These are phyloP conservation scores for Candida coquimbonensis DNA, from an alignment of 805 yeast genomes.

Conservation along the genomic window DNA sequence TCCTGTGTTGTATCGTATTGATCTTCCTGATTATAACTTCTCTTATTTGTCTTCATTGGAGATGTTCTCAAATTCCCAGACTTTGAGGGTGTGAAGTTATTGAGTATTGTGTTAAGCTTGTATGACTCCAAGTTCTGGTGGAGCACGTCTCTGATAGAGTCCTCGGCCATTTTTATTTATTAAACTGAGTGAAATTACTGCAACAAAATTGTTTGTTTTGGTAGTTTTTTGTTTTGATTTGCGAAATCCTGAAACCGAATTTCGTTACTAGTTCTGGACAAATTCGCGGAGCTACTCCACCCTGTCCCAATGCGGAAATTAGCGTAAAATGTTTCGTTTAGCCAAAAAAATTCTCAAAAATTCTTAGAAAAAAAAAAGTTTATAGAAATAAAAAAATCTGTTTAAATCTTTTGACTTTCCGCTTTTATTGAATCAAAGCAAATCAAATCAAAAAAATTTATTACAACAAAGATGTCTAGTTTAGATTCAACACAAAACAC, in stretches of 20 bases:
- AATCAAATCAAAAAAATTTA: not conserved
- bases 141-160: conserved; percentile 6
- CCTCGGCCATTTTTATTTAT: not conserved
- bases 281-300: too few relatives aligned
- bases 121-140: conserved; percentile 14
- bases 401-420: too few relatives aligned
- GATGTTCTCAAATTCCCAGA: conserved; percentile 15
- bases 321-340: too few relatives aligned
- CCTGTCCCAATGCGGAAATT: too few relatives aligned
- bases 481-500: conserved; percentile 7
- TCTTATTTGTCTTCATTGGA: conserved; percentile 17
- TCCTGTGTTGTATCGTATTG: conserved; percentile 9
- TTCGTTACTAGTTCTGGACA: too few relatives aligned
- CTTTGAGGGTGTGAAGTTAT: conserved; percentile 17
- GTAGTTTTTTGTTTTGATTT: not conserved
- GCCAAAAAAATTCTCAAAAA: too few relatives aligned
- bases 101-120: conserved; percentile 13
- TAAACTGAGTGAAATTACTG: not conserved
- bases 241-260: too few relatives aligned
- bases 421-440: too few relatives aligned
- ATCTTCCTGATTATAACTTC: conserved; percentile 5
- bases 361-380: too few relatives aligned
- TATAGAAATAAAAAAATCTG: too few relatives aligned
- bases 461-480: not conserved
- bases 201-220: not conserved